Percentiles rank a stretch among this genome's conserved stretches.
Evolutionary conservation across 768 basidiomycete genomes (phyloP).

Genomic region (Mycena sanguinolenta): DNA sequence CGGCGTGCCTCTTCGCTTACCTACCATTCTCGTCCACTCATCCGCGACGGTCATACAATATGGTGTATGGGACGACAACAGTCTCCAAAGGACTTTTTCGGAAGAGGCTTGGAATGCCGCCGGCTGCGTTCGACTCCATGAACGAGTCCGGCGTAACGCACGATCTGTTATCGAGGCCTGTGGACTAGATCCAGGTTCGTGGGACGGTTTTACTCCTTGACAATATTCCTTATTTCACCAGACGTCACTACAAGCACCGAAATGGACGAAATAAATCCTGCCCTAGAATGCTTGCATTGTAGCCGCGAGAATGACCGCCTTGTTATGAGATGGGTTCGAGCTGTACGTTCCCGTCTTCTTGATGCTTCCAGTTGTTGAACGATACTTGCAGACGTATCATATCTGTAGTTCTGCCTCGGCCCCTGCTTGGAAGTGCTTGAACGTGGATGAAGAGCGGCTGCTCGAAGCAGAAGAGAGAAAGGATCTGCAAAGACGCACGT

Average conservation of each 20-base stretch:
- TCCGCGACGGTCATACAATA: background rate
- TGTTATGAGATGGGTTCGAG: slow-evolving; percentile 22
- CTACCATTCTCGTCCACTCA: slow-evolving; percentile 18
- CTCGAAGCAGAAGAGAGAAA: slow-evolving; percentile 11
- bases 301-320: background rate
- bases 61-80: background rate
- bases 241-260: slow-evolving; percentile 21
- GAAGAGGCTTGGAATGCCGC: slow-evolving; percentile 18
- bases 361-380: background rate
- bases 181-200: slow-evolving; percentile 21
- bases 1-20: slow-evolving; percentile 4
- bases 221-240: background rate
- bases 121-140: background rate
- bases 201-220: background rate
- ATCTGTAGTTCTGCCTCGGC: background rate
- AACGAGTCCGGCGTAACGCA: background rate
- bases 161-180: slow-evolving; percentile 18
- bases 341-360: slow-evolving; percentile 6
- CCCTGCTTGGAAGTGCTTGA: slow-evolving; percentile 26
- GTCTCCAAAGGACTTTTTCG: background rate
- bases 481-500: background rate
- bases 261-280: slow-evolving; percentile 29
- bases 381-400: slow-evolving; percentile 12
- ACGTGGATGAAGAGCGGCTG: slow-evolving; percentile 15
- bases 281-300: slow-evolving; percentile 27